Base-by-base conservation (phyloP, 164 flowering plant species). In the Stephania cephalantha region DNA sequence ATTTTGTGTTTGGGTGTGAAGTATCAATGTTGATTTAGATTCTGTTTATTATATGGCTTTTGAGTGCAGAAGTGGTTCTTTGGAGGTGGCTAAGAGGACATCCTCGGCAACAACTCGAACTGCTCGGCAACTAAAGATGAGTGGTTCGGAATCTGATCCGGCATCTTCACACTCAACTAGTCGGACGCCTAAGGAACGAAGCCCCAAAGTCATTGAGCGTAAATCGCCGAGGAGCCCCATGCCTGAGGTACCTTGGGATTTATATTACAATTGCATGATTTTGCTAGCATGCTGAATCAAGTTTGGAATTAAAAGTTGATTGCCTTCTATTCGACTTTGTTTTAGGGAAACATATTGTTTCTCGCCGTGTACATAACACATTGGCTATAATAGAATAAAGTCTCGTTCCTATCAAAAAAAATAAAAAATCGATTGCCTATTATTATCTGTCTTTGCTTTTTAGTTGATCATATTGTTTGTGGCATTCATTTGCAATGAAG, bases 171-270 rank as follows among this genome's bases (percentile, higher is more conserved):
- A 80, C 68, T 73, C 87, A 4, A 72, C 83, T 1, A 85, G 73
- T 80, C 88, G 80, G 82, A 86, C 89, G 7, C 87, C 90, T 30
- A 92, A 89, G 79, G 90, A 83, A 1, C 81, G 64, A 58, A 58
- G 97, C 75, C 95, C 95, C 46, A 94, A 91, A 85, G 87, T 87
- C 45, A 50, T 53, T 35, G 94, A 90, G 45, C 91, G 91, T 30
- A 88, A 81, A 75, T 88, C 96, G 72, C 97, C 97, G 2, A 85
- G 88, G 79, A 90, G 96, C 81, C 93, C 93, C 7, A 84, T 78
- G 29, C 9, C 88, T 76, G 97, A 92, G 97, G 98, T 91, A 87
- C 70, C 29, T 55, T 11, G 17, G 18, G 12, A 58, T 17, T 15
- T 58, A n/a, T 50, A 9, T 50, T 10, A 50, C 15, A 50, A 50